Evolutionary conservation across 1,284 basidiomycete species (phyloP).

Genomic region (Hortiboletus rubellus): DNA sequence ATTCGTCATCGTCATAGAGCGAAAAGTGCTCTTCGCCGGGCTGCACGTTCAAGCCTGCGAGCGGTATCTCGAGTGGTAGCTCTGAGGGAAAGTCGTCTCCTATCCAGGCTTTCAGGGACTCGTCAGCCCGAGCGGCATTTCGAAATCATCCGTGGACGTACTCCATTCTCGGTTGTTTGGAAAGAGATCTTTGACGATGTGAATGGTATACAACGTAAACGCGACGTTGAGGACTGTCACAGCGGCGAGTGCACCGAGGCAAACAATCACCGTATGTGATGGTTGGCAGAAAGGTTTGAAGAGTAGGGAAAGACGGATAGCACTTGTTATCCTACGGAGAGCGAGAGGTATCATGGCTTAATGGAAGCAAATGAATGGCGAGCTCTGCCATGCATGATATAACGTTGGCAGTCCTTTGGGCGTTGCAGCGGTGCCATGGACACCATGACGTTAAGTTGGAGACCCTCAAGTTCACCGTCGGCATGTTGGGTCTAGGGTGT

Average conservation of each 20-base stretch:
- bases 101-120: conserved; percentile 20
- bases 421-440: no score
- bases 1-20: conserved; percentile 37
- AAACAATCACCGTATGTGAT: conserved; percentile 5
- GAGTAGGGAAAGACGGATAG: not conserved
- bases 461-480: no score
- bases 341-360: not conserved
- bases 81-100: conserved; percentile 34
- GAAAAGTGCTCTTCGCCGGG: conserved; percentile 28
- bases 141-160: conserved; percentile 2
- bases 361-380: not conserved
- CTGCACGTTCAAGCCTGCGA: conserved; percentile 27
- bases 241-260: conserved; percentile 20
- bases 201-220: conserved; percentile 21
- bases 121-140: not conserved
- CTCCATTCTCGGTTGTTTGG: conserved; percentile 27
- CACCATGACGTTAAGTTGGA: no score
- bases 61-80: conserved; percentile 29
- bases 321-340: not conserved
- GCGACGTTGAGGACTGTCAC: conserved; percentile 28
- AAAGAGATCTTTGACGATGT: conserved; percentile 11
- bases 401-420: no score
- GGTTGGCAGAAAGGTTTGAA: not conserved
- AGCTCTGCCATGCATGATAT: no score
- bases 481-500: no score